A percentile compares a stretch with the other conserved stretches of the same genome.
These are phyloP conservation scores for Clavispora phyllophila DNA, from an alignment of 805 yeast species.

Conservation along the genomic window DNA sequence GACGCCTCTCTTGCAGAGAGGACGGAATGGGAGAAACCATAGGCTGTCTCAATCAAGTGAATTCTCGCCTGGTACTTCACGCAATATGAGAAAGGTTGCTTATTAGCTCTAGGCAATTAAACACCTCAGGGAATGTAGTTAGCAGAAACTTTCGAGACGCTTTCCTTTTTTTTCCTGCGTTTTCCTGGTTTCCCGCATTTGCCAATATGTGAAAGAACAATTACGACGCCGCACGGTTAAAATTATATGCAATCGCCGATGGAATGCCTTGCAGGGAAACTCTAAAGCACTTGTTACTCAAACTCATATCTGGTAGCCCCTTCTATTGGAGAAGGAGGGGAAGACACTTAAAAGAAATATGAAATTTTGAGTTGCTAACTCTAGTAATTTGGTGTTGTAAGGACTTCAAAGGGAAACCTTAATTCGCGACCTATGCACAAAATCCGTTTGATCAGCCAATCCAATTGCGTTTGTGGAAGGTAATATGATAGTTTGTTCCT, in stretches of 20 bases:
- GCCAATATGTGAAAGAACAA: neutral
- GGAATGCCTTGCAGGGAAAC: neutral
- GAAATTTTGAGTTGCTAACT: no score
- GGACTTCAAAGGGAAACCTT: no score
- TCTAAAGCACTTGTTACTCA: neutral
- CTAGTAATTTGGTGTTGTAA: no score
- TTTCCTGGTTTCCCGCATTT: neutral
- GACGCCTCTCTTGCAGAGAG: slow-evolving; percentile 7
- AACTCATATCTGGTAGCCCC: no score
- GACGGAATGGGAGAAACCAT: neutral
- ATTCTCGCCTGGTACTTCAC: no score
- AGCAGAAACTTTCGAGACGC: neutral
- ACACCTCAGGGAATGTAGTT: no score
- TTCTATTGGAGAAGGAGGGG: no score
- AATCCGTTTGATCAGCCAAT: neutral
- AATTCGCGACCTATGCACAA: no score
- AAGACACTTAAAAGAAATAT: no score
- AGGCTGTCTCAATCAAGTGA: neutral
- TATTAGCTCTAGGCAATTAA: neutral
- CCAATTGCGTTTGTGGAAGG: neutral
- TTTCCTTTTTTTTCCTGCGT: neutral
- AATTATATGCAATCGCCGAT: neutral
- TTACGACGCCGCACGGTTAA: neutral
- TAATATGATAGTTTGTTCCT: no score
- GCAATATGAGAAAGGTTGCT: neutral